Percentiles rank a stretch among this genome's conserved stretches.
Evolutionary conservation across 768 basidiomycete genomes (phyloP).

Genomic region (Naganishia kalamii): DNA sequence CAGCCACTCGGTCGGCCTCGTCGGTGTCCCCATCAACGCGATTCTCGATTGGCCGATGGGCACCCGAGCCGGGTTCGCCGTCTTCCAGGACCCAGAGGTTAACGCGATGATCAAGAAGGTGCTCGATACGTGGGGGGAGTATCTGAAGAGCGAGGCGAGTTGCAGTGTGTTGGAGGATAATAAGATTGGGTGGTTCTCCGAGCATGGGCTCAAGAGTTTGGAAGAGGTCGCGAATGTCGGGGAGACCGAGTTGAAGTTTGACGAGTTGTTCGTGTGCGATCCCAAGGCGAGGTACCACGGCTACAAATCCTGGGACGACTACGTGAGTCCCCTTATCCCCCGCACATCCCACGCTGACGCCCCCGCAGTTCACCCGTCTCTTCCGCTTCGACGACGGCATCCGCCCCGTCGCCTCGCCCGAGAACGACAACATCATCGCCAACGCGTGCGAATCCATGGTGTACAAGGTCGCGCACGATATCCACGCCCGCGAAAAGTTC

Average conservation of each 20-base stretch:
- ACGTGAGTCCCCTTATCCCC: constrained; percentile 29
- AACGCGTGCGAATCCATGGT: constrained; percentile 56
- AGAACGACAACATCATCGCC: constrained; percentile 49
- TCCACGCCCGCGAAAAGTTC: constrained; percentile 52
- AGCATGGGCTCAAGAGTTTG: constrained; percentile 39
- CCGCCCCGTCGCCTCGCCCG: constrained; percentile 49
- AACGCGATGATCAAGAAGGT: constrained; percentile 53
- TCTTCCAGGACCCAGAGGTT: constrained; percentile 50
- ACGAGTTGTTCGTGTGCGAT: constrained; percentile 49
- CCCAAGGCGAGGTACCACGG: constrained; percentile 51
- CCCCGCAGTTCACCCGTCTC: constrained; percentile 49
- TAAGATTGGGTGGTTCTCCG: constrained; percentile 54
- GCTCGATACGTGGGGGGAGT: constrained; percentile 54
- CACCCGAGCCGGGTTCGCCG: constrained; percentile 46
- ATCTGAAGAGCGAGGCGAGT: constrained; percentile 52
- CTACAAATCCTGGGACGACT: constrained; percentile 53
- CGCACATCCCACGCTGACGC: not conserved
- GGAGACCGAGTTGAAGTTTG: constrained; percentile 43
- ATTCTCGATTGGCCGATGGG: constrained; percentile 52
- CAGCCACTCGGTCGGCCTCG: constrained; percentile 45
- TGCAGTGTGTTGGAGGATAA: constrained; percentile 48
- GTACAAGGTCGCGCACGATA: constrained; percentile 49
- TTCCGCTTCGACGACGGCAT: constrained; percentile 46
- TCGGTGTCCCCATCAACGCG: constrained; percentile 53
- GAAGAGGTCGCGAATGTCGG: constrained; percentile 41